phyloP scores from a whole-genome alignment of 2,329 filamentous ascomycete species.

The Aspergillus fructus region DNA sequence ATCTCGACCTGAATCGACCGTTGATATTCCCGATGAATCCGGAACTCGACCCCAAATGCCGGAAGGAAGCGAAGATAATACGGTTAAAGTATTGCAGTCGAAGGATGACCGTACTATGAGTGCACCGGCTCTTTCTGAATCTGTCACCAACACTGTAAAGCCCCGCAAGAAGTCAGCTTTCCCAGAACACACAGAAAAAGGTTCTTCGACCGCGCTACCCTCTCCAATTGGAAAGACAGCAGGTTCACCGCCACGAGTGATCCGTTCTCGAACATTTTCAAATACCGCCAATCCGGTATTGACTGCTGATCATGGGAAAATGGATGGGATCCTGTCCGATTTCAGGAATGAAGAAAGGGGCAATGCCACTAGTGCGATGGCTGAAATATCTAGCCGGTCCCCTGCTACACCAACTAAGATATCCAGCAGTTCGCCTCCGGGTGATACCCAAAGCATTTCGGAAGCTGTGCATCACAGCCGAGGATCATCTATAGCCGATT shows the following conservation, averaged over 20 bases:
- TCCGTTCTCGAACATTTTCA: slow-evolving; percentile 64
- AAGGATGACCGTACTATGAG: slow-evolving; percentile 38
- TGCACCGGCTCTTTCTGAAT: slow-evolving; percentile 31
- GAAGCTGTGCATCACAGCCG: slow-evolving; percentile 39
- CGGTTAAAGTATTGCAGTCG: slow-evolving; percentile 28
- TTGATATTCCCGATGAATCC: slow-evolving; percentile 39
- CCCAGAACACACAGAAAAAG: slow-evolving; percentile 21
- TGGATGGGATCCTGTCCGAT: slow-evolving; percentile 61
- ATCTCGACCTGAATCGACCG: slow-evolving; percentile 42
- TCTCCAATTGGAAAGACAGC: slow-evolving; percentile 35
- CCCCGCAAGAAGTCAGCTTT: slow-evolving; percentile 28
- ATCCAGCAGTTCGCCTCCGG: slow-evolving; percentile 45
- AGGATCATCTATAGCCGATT: slow-evolving; percentile 54
- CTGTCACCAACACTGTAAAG: slow-evolving; percentile 22
- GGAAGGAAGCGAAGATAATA: slow-evolving; percentile 19
- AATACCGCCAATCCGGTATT: slow-evolving; percentile 64
- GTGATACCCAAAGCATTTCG: slow-evolving; percentile 35
- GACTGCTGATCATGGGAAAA: slow-evolving; percentile 65
- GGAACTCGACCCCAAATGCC: slow-evolving; percentile 23
- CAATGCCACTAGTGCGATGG: slow-evolving; percentile 64
- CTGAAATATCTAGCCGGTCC: slow-evolving; percentile 63
- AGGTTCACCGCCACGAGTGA: slow-evolving; percentile 52
- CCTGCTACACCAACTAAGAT: slow-evolving; percentile 54
- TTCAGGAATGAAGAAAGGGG: slow-evolving; percentile 57
- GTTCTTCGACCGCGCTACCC: slow-evolving; percentile 22